A percentile compares a stretch with the other conserved stretches of the same genome.
Evolutionary conservation across 345 rosid genomes (phyloP).

Genomic region (Corymbia maculata): DNA sequence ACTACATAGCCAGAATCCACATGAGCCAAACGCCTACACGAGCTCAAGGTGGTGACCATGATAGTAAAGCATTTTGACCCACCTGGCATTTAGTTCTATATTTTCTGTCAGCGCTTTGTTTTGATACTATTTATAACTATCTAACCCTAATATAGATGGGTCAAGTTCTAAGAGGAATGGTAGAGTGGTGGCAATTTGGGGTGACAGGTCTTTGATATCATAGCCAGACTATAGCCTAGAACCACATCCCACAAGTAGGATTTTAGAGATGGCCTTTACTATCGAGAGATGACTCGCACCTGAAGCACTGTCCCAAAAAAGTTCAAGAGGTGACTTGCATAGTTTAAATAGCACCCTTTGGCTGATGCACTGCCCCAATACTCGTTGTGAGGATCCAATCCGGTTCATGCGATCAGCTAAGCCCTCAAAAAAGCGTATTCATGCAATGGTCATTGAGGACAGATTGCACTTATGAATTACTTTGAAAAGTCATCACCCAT

Average conservation of each 20-base stretch:
- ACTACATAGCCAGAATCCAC: neutral
- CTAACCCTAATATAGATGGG: neutral
- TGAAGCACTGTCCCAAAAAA: neutral
- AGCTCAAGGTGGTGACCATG: neutral
- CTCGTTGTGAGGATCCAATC: neutral
- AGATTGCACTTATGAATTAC: neutral
- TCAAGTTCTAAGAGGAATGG: neutral
- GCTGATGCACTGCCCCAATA: neutral
- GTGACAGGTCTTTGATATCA: too few species aligned
- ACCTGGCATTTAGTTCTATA: neutral
- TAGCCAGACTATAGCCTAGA: too few species aligned
- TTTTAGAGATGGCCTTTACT: neutral
- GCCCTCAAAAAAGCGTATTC: neutral
- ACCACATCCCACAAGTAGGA: too few species aligned
- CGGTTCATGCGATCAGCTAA: neutral
- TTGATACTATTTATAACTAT: neutral
- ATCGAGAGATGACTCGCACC: neutral
- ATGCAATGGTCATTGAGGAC: neutral
- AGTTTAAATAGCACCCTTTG: neutral
- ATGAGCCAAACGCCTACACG: neutral
- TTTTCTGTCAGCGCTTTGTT: neutral
- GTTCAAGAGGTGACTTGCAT: neutral
- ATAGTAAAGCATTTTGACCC: neutral
- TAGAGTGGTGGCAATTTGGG: neutral
- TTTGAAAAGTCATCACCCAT: neutral